A percentile compares a stretch with the other conserved stretches of the same genome.
Conservation (phyloP, 345 rosid genomes). For the Passiflora organensis region DNA sequence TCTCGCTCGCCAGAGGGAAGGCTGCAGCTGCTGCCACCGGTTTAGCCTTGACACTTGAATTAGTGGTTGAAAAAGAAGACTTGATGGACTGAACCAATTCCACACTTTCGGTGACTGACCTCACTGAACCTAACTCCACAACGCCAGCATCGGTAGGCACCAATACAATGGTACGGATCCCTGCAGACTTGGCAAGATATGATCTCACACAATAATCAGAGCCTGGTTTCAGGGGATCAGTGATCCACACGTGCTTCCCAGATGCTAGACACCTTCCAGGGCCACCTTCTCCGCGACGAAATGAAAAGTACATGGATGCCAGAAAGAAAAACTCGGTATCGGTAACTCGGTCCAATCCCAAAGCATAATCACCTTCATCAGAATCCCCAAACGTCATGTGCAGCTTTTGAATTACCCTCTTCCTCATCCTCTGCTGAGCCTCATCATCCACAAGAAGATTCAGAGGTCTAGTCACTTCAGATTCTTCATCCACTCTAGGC, state of each 20-base stretch:
- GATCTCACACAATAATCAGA: slow-evolving; percentile 85
- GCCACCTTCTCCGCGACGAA: slow-evolving; percentile 81
- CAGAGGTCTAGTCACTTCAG: slow-evolving; percentile 34
- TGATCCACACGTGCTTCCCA: slow-evolving; percentile 69
- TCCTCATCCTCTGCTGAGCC: slow-evolving; percentile 74
- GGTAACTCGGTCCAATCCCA: slow-evolving; percentile 82
- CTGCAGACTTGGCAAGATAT: slow-evolving; percentile 70
- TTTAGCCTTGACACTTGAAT: slow-evolving; percentile 31
- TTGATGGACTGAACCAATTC: slow-evolving; percentile 52
- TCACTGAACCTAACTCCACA: slow-evolving; percentile 90
- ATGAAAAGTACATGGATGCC: slow-evolving; percentile 97
- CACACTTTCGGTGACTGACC: slow-evolving; percentile 63
- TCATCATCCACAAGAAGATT: slow-evolving; percentile 46
- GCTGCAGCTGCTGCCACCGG: slow-evolving; percentile 17
- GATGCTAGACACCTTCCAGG: slow-evolving; percentile 83
- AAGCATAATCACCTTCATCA: slow-evolving; percentile 80
- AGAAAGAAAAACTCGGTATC: slow-evolving; percentile 90
- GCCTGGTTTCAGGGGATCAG: slow-evolving; percentile 39
- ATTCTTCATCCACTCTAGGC: slow-evolving; percentile 74
- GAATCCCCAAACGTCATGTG: slow-evolving; percentile 79
- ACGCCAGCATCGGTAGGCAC: slow-evolving; percentile 87
- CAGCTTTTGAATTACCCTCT: slow-evolving; percentile 77
- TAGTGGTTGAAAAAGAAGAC: slow-evolving; percentile 42
- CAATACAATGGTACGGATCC: slow-evolving; percentile 74
- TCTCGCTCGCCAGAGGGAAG: slow-evolving; percentile 30